Base-by-base conservation (phyloP, 371 early-diverging fungal species). In the Racocetra persica region DNA sequence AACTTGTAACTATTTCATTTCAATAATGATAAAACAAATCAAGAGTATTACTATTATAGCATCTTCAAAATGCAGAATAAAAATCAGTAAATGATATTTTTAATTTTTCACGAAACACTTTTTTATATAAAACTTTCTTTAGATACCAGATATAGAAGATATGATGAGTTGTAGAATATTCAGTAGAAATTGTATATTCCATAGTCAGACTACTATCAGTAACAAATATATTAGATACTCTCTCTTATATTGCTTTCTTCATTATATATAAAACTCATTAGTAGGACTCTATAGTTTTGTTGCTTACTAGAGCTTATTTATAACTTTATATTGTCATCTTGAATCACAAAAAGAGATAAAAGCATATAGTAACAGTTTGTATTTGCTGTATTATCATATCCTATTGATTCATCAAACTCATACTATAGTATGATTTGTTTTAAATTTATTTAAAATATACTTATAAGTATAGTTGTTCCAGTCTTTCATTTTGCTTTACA, bases 281-380 rank as follows among this genome's bases (percentile, higher is more conserved):
- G 45, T 83, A 83, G 13, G 70, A 76, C 51, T 69, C 80, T 2
- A 22, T 79, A 22, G 79, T 73, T 73, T 83, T 72, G 5, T 77
- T 51, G 1, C 14, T 57, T 22, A 81, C 28, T 62, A 62, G 28
- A 8, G 62, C 62, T 62, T 62, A 83, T 49, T 14, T 65, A 57
- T 32, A 51, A 81, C 41, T 73, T 81, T 6, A 73, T 80, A 66
- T 81, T 78, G 14, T 41, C 73, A 49, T 83, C 80, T 6, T 81
- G 77, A 26, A 73, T 72, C 0, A 81, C 78, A 38, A 81, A 49
- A 2, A 59, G 77, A 10, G 24, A 73, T 1, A 83, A 22, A 6
- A 24, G 54, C 73, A 81, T 80, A 45, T 66, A 22, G 73, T 80
- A 80, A 1, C 77, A n/a, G 28, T 80, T 83, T 13, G 73, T 81